phyloP scores from a whole-genome alignment of 345 rosid species.

The Gossypium arboreum region DNA sequence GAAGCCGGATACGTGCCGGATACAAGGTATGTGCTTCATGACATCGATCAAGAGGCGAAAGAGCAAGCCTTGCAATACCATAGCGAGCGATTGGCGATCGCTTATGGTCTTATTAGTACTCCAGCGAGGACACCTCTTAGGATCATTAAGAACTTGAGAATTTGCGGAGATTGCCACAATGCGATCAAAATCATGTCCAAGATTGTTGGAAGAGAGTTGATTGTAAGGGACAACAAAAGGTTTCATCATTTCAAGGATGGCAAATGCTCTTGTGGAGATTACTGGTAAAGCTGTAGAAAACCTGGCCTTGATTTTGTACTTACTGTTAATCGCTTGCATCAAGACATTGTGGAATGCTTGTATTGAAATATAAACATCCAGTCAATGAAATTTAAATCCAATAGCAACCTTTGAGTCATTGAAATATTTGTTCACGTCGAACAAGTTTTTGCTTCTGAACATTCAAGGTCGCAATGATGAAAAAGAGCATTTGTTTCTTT shows the following conservation, averaged over 20 bases:
- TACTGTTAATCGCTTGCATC: slow-evolving; percentile 19
- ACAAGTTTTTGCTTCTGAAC: background rate
- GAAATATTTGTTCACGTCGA: background rate
- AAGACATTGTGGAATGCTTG: slow-evolving; percentile 12
- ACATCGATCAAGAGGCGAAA: slow-evolving; percentile 59
- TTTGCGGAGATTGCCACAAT: slow-evolving; percentile 65
- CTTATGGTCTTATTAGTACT: slow-evolving; percentile 59
- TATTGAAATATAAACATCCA: background rate
- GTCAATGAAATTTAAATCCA: background rate
- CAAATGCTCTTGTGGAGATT: slow-evolving; percentile 56
- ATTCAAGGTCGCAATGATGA: background rate
- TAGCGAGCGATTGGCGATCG: slow-evolving; percentile 60
- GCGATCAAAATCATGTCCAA: slow-evolving; percentile 61
- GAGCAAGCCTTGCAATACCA: slow-evolving; percentile 58
- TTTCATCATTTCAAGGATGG: slow-evolving; percentile 63
- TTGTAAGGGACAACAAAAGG: slow-evolving; percentile 62
- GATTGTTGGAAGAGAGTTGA: slow-evolving; percentile 61
- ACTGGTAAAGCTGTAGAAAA: slow-evolving; percentile 33
- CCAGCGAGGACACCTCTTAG: slow-evolving; percentile 55
- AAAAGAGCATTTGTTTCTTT: background rate
- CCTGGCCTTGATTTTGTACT: slow-evolving; percentile 5
- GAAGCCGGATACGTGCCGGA: slow-evolving; percentile 61
- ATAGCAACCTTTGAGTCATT: background rate
- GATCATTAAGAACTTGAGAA: slow-evolving; percentile 63
- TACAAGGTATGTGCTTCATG: slow-evolving; percentile 60